Base-by-base conservation (phyloP, 345 rosid genomes). In the Gossypium thurberi region DNA sequence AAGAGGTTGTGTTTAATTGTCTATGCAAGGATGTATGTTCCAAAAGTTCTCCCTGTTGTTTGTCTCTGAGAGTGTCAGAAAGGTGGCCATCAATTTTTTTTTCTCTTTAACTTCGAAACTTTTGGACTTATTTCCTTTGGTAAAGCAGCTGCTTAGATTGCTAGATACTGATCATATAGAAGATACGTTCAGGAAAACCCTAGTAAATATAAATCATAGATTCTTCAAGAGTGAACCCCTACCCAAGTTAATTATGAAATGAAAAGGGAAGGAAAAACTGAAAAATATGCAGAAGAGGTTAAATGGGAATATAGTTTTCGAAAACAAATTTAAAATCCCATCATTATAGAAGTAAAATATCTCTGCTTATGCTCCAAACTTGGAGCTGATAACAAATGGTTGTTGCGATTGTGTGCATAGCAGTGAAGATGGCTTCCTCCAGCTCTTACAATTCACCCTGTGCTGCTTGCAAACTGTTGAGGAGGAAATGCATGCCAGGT, bases 381-480 rank as follows among this genome's bases (percentile, higher is more conserved):
- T 6, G 70, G 62, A 25, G 43, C 81, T 76, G 75, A 82, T 74
- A 23, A 74, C 4, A 60, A 65, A 33, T 70, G 55, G 7, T 74
- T 74, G 74, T 65, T 72, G 28, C 72, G 71, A 48, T n/a, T 66
- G 71, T 25, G 21, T 48, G 69, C 2, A 18, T 63, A 65, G 72
- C 73, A 74, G 76, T 42, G 26, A 51, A 44, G 55, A 83, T 86
- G 83, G 90, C 96, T 28, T 88, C 93, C 51, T 76, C 91, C 63
- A 91, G 89, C 85, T 84, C 98, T 40, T 91, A 91, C 94, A 93
- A 88, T 83, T 87, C 96, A 60, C 98, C 98, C 61, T 93, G 98
- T 75, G 98, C 98, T 55, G 98, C 97, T 67, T 93, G 98, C 94
- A 93, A 93, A 81, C 88, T 89, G 80, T 80, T 93, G 78, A 84